Evolutionary conservation across 495 filamentous ascomycete genomes (phyloP).

Genomic region (Xylaria sp.): DNA sequence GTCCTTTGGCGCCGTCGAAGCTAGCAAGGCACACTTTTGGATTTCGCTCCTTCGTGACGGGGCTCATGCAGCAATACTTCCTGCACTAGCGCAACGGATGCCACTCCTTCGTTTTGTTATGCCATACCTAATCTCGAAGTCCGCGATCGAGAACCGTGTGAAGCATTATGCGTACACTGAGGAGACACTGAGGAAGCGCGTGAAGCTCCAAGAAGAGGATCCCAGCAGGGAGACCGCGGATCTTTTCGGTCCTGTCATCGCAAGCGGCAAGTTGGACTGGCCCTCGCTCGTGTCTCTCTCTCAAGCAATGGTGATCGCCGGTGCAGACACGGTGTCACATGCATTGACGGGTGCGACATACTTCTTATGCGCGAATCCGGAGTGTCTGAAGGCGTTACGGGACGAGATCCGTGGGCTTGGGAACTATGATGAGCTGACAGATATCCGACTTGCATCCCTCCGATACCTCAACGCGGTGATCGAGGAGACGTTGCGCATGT

Average conservation of each 20-base stretch:
- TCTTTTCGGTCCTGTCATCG: constrained; percentile 30
- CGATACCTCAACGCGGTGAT: constrained; percentile 50
- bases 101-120: constrained; percentile 28
- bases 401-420: constrained; percentile 40
- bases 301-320: constrained; percentile 38
- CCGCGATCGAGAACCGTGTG: constrained; percentile 29
- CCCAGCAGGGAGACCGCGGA: constrained; percentile 12
- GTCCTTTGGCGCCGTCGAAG: constrained; percentile 56
- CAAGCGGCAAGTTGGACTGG: constrained; percentile 22
- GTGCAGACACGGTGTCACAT: constrained; percentile 39
- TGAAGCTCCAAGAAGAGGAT: constrained; percentile 17
- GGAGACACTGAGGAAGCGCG: constrained; percentile 23
- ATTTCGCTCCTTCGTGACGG: constrained; percentile 37
- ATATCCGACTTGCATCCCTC: constrained; percentile 33
- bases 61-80: constrained; percentile 33
- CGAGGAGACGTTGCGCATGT: constrained; percentile 49
- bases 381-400: constrained; percentile 39
- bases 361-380: constrained; percentile 44
- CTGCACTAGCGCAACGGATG: constrained; percentile 26
- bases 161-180: constrained; percentile 38
- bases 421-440: constrained; percentile 34
- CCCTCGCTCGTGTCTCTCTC: constrained; percentile 33
- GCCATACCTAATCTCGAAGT: constrained; percentile 31
- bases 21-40: constrained; percentile 56
- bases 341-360: constrained; percentile 32